A percentile compares a stretch with the other conserved stretches of the same genome.
phyloP scores from a whole-genome alignment of 805 yeast species.

The Barnettozyma pratensis region DNA sequence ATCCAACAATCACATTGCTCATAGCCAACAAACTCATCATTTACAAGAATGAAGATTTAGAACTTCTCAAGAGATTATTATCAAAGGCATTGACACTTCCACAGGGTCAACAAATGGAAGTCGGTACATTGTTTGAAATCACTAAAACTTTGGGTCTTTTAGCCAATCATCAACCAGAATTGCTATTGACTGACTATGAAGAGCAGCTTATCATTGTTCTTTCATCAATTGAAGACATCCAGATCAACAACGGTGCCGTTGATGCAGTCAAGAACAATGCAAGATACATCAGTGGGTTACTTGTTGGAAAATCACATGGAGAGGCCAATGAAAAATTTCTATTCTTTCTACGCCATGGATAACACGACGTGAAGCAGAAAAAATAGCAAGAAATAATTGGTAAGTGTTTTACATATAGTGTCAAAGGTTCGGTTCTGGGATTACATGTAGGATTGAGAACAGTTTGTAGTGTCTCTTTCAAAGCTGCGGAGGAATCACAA shows the following conservation, averaged over 20 bases:
- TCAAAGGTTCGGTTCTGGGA: too few relatives aligned
- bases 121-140: conserved; percentile 20
- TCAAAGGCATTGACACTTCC: conserved; percentile 12
- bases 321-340: not conserved
- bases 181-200: conserved; percentile 7
- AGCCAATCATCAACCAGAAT: conserved; percentile 13
- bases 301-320: conserved; percentile 5
- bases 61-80: conserved; percentile 2
- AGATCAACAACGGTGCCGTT: conserved; percentile 5
- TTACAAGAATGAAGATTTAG: conserved; percentile 9
- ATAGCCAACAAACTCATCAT: conserved; percentile 19
- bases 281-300: conserved; percentile 16
- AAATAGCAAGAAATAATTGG: too few relatives aligned
- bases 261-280: conserved; percentile 21
- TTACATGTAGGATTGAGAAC: too few relatives aligned
- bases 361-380: too few relatives aligned
- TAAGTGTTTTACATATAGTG: too few relatives aligned
- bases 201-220: conserved; percentile 11
- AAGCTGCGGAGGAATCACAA: too few relatives aligned
- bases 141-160: conserved; percentile 24
- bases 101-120: conserved; percentile 10
- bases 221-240: conserved; percentile 1
- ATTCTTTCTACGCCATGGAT: not conserved
- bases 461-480: too few relatives aligned
- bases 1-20: conserved; percentile 9